Conservation (phyloP, 495 filamentous ascomycete species). For the Staphylotrichum longicolle region DNA sequence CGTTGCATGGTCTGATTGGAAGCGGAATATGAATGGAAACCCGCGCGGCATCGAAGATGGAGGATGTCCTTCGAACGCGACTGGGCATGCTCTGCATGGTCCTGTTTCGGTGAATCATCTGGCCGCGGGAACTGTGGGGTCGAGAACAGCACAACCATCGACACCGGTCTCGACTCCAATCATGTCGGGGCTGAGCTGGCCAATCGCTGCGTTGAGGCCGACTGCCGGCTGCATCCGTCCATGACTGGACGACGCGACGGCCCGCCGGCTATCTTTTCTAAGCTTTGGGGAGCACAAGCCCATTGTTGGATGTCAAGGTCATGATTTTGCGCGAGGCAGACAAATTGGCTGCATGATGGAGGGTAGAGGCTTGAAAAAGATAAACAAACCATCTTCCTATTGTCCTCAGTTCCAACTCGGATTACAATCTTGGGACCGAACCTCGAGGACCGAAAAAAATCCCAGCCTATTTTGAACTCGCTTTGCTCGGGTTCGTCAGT, state of each 20-base stretch:
- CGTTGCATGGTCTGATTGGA: conserved; percentile 20
- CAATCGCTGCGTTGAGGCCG: conserved; percentile 22
- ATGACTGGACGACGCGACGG: conserved; percentile 10
- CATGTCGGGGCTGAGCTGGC: background rate
- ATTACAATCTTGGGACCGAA: too few species aligned
- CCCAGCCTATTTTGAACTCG: too few species aligned
- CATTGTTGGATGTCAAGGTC: conserved; percentile 10
- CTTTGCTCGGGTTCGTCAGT: too few species aligned
- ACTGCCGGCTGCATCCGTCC: conserved; percentile 5
- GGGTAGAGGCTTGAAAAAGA: background rate
- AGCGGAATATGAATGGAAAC: background rate
- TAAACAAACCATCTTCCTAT: background rate
- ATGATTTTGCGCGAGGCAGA: background rate
- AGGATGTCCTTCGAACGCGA: conserved; percentile 1
- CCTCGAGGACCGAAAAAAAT: too few species aligned
- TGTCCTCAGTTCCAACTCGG: background rate
- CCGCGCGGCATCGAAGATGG: conserved; percentile 8
- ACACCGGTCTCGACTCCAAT: background rate
- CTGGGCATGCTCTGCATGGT: background rate
- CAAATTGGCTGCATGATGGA: conserved; percentile 3
- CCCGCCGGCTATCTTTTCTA: background rate
- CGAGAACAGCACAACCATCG: background rate
- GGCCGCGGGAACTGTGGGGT: background rate
- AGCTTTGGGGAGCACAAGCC: conserved; percentile 6
- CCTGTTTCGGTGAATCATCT: background rate